phyloP scores from a whole-genome alignment of 495 filamentous ascomycete species.

The Geoglossum glabrum region DNA sequence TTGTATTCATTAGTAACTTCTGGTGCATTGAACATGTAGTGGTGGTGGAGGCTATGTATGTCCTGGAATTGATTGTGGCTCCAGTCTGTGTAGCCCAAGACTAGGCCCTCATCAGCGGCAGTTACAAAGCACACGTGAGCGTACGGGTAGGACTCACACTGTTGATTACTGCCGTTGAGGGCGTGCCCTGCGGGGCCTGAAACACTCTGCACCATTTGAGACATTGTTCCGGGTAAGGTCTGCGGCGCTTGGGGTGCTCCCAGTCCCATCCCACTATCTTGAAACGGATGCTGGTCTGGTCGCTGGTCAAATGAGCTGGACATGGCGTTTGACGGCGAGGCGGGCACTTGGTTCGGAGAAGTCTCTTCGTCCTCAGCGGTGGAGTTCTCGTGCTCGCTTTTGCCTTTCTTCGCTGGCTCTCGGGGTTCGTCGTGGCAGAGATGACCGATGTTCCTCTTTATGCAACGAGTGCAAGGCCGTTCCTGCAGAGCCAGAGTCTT shows the following conservation, averaged over 20 bases:
- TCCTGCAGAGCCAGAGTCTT: slow-evolving; percentile 40
- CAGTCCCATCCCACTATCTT: slow-evolving; percentile 9
- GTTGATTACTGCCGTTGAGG: slow-evolving; percentile 37
- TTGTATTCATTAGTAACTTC: slow-evolving; percentile 94
- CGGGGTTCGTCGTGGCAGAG: slow-evolving; percentile 95
- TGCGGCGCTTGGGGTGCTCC: not conserved
- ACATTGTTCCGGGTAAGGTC: not conserved
- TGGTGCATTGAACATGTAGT: slow-evolving; percentile 86
- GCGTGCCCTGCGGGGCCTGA: slow-evolving; percentile 6
- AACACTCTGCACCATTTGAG: not conserved
- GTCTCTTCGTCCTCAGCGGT: slow-evolving; percentile 36
- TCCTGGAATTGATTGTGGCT: slow-evolving; percentile 70
- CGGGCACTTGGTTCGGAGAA: slow-evolving; percentile 20
- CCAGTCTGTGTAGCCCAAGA: slow-evolving; percentile 48
- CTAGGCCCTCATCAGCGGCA: slow-evolving; percentile 17
- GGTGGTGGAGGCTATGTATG: slow-evolving; percentile 83
- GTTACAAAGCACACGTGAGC: slow-evolving; percentile 8
- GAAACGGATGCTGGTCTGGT: slow-evolving; percentile 11
- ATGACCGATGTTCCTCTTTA: slow-evolving; percentile 98
- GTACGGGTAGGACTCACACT: slow-evolving; percentile 42
- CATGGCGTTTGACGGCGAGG: slow-evolving; percentile 14
- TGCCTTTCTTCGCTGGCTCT: slow-evolving; percentile 53
- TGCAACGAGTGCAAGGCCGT: slow-evolving; percentile 89
- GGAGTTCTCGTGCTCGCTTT: slow-evolving; percentile 41
- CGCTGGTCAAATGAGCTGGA: slow-evolving; percentile 16